phyloP scores from a whole-genome alignment of 345 rosid species.

The Arabidopsis suecica region DNA sequence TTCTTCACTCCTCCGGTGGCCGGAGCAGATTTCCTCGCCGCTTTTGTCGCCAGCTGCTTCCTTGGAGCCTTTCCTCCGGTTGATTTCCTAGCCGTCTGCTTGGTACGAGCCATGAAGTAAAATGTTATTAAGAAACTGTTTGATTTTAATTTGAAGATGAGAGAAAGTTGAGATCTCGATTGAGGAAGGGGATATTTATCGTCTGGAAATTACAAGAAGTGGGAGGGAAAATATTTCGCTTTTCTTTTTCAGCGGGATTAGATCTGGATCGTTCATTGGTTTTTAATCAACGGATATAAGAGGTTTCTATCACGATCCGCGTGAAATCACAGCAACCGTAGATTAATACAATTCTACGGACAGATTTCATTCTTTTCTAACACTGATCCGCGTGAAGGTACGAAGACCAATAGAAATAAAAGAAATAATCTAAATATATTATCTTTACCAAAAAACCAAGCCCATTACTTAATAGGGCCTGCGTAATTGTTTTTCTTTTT shows the following conservation, averaged over 20 bases:
- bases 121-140: background rate
- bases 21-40: slow-evolving; percentile 66
- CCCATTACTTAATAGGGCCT: background rate
- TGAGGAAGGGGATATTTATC: slow-evolving; percentile 22
- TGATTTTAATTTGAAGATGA: background rate
- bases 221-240: slow-evolving; percentile 29
- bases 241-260: background rate
- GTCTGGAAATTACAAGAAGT: background rate
- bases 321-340: slow-evolving; percentile 2
- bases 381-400: slow-evolving; percentile 13
- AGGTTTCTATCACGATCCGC: background rate
- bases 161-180: background rate
- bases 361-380: background rate
- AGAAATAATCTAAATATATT: background rate
- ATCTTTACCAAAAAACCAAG: background rate
- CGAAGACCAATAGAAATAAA: slow-evolving; percentile 4
- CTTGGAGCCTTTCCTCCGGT: slow-evolving; percentile 73
- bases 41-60: slow-evolving; percentile 69
- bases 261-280: slow-evolving; percentile 9
- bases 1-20: slow-evolving; percentile 80
- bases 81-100: slow-evolving; percentile 67
- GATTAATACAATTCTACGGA: background rate
- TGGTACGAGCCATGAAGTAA: slow-evolving; percentile 60
- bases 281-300: slow-evolving; percentile 34
- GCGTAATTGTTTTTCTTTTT: background rate